Evolutionary conservation across 192 early-diverging fungal genomes (phyloP).

Genomic region (Linnemannia schmuckeri): DNA sequence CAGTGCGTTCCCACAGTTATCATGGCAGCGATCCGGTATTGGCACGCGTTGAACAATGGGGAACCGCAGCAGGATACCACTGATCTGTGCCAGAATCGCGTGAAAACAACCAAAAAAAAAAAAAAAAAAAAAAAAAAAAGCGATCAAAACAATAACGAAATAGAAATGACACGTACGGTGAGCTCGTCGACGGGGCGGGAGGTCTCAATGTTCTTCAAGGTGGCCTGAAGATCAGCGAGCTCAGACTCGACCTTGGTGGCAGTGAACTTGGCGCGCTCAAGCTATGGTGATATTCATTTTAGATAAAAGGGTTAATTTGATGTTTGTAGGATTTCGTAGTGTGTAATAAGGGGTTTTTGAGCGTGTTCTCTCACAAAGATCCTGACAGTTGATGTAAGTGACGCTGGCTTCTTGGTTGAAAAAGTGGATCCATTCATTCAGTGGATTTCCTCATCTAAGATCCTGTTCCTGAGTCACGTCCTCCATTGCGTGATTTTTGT

Average conservation of each 20-base stretch:
- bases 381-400: conserved; percentile 1
- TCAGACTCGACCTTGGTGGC: conserved; percentile 87
- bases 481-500: background rate
- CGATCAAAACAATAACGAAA: background rate
- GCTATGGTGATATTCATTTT: conserved; percentile 57
- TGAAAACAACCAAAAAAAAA: background rate
- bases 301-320: background rate
- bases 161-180: conserved; percentile 72
- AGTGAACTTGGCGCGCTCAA: conserved; percentile 86
- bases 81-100: background rate
- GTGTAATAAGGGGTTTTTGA: too few relatives aligned
- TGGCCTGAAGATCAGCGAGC: conserved; percentile 87
- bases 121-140: too few relatives aligned
- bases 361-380: background rate
- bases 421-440: background rate
- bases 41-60: too few relatives aligned
- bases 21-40: too few relatives aligned
- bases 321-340: too few relatives aligned
- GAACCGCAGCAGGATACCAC: too few relatives aligned
- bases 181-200: conserved; percentile 95
- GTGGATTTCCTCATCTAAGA: background rate
- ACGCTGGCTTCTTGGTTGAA: background rate
- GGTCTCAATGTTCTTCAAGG: conserved; percentile 93
- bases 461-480: conserved; percentile 5
- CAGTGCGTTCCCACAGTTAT: too few relatives aligned